phyloP scores from a whole-genome alignment of 768 basidiomycete genomes.

The Tylopilus cervinicoccineus region DNA sequence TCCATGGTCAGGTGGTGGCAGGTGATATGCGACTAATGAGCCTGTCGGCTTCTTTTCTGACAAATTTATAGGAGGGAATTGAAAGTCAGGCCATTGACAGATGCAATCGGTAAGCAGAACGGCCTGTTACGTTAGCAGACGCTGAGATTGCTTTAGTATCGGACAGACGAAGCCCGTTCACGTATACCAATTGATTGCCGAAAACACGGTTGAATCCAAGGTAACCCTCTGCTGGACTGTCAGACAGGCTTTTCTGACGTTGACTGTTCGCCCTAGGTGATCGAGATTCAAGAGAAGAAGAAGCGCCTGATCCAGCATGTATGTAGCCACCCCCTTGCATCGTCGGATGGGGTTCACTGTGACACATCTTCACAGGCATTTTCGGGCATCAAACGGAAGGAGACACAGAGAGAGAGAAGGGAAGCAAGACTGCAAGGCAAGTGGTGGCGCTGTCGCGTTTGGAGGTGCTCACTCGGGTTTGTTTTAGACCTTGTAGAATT shows the following conservation, averaged over 20 bases:
- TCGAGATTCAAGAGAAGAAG: slow-evolving; percentile 86
- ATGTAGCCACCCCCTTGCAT: slow-evolving; percentile 3
- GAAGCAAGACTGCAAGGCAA: slow-evolving; percentile 80
- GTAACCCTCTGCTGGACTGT: slow-evolving; percentile 32
- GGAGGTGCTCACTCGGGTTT: neutral
- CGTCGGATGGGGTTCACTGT: neutral
- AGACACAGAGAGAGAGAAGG: slow-evolving; percentile 71
- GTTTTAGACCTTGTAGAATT: slow-evolving; percentile 55
- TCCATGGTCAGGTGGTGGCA: slow-evolving; percentile 67
- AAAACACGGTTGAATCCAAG: slow-evolving; percentile 85
- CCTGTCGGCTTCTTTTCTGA: slow-evolving; percentile 8
- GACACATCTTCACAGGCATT: slow-evolving; percentile 56
- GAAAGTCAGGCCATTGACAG: slow-evolving; percentile 82
- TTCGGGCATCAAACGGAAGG: slow-evolving; percentile 72
- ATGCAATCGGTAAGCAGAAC: slow-evolving; percentile 55
- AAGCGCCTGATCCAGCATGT: slow-evolving; percentile 77
- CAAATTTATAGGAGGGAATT: slow-evolving; percentile 58
- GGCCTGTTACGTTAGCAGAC: neutral
- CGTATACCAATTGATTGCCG: slow-evolving; percentile 87
- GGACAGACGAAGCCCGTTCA: slow-evolving; percentile 82
- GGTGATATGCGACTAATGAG: slow-evolving; percentile 28
- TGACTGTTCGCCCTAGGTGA: slow-evolving; percentile 40
- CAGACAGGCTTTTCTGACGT: neutral
- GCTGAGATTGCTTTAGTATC: slow-evolving; percentile 39
- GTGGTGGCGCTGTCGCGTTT: slow-evolving; percentile 7